Base-by-base conservation (phyloP, 1,139 yeast genomes). In the Kurtzmaniella quercitrusa region DNA sequence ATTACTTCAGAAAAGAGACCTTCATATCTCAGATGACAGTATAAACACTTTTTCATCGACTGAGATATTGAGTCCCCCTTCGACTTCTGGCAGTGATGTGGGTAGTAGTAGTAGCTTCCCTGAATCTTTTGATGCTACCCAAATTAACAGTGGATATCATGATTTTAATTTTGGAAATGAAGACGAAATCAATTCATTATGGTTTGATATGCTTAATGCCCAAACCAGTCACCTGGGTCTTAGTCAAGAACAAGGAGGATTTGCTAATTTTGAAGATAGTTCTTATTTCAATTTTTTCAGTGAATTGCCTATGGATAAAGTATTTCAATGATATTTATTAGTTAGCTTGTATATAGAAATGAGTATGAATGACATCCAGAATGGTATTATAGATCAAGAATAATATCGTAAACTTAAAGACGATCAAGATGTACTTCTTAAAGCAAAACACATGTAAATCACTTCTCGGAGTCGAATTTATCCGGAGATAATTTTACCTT, bases 231-330 rank as follows among this genome's bases (percentile, higher is more conserved):
- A 31, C 6, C 18, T 16, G 4, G 36, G 36, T 16, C 36, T 14
- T 31, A 17, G 36, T 5, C 18, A 31, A 14, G 18, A 14, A 18
- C 39, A 33, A 18, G 31, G 31, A 27, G 31, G 31, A 27, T 31
- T 15, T 16, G 31, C 40, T 14, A 40, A 41, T 21, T 38, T 43
- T 34, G 46, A 45, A 27, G 46, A 43, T 8, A 27, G 39, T 15
- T n/a, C 36, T 3, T 39, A 38, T 19, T 46, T 51, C 9, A 54
- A 53, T 25, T 43, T 51, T 21, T 54, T 54, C 45, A 52, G 51
- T 38, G 58, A 53, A 29, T 37, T 54, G 36, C 58, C 57, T 8
- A 48, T 53, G 38, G 52, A 51, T 18, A 43, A 51, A 29, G 37
- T 51, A 17, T 49, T 51, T 25, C 17, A 21, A 5, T 17, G 34